phyloP scores from a whole-genome alignment of 225 moss, liverwort and hornwort genomes.

The Physcomitrellopsis africana region DNA sequence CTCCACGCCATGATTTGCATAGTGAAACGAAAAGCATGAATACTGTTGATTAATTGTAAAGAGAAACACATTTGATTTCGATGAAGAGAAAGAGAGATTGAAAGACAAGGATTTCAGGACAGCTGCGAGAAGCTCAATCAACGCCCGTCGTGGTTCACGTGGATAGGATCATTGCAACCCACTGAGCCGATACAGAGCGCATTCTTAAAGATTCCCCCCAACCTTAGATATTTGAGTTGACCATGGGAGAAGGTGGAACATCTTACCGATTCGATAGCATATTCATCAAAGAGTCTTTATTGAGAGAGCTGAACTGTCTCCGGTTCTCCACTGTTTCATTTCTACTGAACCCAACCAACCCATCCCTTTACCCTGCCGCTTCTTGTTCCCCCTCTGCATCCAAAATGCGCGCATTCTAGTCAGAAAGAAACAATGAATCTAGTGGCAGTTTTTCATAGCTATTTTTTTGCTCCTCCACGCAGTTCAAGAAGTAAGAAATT shows the following conservation, averaged over 20 bases:
- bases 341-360: background rate
- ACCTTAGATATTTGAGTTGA: background rate
- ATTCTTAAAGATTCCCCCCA: background rate
- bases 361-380: background rate
- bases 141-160: background rate
- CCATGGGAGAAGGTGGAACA: no score
- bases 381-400: background rate
- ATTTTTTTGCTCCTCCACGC: background rate
- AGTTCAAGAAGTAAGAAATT: background rate
- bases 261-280: no score
- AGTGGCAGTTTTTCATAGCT: background rate
- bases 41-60: background rate
- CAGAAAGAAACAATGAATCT: background rate
- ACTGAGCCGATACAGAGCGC: background rate
- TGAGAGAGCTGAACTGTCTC: no score
- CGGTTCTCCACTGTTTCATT: background rate
- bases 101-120: slow-evolving; percentile 13
- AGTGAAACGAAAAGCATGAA: background rate
- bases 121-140: background rate
- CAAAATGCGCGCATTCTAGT: background rate
- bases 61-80: background rate
- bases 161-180: background rate
- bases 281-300: no score
- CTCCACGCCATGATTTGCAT: background rate
- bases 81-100: background rate